These are phyloP conservation scores for Gonium pectorale DNA, from an alignment of 139 green algal genomes.

Conservation along the genomic window DNA sequence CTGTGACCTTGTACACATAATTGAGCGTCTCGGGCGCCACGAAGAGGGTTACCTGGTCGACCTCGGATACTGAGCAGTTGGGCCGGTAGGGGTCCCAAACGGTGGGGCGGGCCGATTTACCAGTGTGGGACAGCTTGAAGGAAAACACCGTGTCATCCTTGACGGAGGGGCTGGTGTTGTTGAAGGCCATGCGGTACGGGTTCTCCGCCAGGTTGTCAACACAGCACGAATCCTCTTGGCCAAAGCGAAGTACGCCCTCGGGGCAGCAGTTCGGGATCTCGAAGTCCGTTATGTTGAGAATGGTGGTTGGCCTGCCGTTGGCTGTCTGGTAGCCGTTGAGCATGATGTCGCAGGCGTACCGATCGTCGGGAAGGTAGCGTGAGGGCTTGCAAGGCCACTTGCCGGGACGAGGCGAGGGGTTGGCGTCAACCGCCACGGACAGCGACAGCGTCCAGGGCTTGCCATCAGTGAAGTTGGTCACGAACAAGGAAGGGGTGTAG, in stretches of 20 bases:
- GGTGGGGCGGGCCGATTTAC: background rate
- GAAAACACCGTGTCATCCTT: background rate
- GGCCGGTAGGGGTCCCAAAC: background rate
- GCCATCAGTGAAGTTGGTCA: conserved; percentile 44
- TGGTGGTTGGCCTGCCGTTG: background rate
- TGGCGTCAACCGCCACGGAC: background rate
- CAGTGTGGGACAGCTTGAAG: conserved; percentile 28
- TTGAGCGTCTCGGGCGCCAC: background rate
- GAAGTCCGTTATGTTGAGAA: conserved; percentile 5
- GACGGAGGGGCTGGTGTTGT: background rate
- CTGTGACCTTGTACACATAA: conserved; percentile 6
- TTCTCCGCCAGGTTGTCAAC: conserved; percentile 45
- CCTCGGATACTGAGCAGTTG: conserved; percentile 44
- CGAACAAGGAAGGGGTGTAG: conserved; percentile 32
- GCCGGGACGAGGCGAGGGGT: background rate
- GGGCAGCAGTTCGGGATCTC: conserved; percentile 39
- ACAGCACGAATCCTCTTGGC: conserved; percentile 36
- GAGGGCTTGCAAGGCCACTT: conserved; percentile 39
- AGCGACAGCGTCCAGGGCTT: conserved; percentile 40
- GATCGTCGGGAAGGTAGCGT: conserved; percentile 21
- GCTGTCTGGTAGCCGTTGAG: conserved; percentile 45
- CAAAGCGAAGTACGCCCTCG: conserved; percentile 37
- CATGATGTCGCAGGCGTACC: conserved; percentile 35
- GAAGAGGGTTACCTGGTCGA: conserved; percentile 37
- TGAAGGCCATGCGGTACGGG: conserved; percentile 29